Base-by-base conservation (phyloP, 805 yeast genomes). In the Aciculoconidium aculeatum region DNA sequence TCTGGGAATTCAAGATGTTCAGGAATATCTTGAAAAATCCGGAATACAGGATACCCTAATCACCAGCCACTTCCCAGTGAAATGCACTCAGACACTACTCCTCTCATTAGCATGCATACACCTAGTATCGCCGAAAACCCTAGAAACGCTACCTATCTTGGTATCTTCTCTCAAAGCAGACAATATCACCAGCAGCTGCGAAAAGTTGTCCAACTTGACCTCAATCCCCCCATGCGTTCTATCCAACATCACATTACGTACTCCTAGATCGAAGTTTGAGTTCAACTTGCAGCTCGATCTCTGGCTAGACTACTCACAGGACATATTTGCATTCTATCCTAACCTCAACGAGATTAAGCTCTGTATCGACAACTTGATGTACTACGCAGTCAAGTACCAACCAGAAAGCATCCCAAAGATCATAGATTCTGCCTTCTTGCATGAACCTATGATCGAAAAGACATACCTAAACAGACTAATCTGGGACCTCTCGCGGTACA, bases 221-320 rank as follows among this genome's bases (percentile, higher is more conserved):
- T 37, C 45, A 2, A 49, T 66, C 10, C 75, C 75, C 0, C 41
- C 58, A 1, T 64, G 59, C 41, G 51, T 69, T 1, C 26, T 53
- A 1, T 45, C 53, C 1, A 72, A 69, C 34, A 42, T 68, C 4
- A 40, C 66, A 2, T 36, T 49, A 1, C 47, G 75, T 25, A 51
- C 65, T 1, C 67, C 70, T 1, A 33, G 45, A 31, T 47, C 53
- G 5, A 35, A 37, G 12, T 39, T 48, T 5, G 70, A 65, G 21
- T 40, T 49, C 18, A 35, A 47, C 6, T 43, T 63, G 11, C 68
- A 61, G 32, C 41, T 45, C 7, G 68, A 62, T 26, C 33, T 65
- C 7, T 65, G 68, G 68, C 11, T 30, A 4, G 36, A 44, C 9
- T 60, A 45, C 31, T 44, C 47, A 15, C 41, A 39, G 13, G 37